Conservation (phyloP, 2,329 filamentous ascomycete species). For the Xylaria sp. region DNA sequence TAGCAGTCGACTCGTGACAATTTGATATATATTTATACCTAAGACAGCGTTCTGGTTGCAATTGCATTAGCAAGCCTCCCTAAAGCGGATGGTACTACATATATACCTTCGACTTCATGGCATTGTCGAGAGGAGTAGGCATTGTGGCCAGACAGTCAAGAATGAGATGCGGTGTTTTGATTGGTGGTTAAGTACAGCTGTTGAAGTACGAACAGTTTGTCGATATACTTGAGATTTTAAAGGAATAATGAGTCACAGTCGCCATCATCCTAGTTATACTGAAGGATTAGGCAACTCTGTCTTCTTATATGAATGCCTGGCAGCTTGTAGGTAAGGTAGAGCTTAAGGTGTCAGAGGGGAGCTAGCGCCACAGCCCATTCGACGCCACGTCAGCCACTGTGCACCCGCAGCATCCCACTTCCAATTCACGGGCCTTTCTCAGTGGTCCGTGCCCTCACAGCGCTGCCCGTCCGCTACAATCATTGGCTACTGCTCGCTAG, state of each 20-base stretch:
- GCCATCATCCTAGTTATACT: slow-evolving; percentile 7
- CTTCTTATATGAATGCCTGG: slow-evolving; percentile 30
- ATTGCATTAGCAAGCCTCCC: slow-evolving; percentile 29
- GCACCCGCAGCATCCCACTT: background rate
- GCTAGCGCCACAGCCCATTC: slow-evolving; percentile 40
- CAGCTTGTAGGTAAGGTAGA: background rate
- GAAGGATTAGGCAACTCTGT: slow-evolving; percentile 42
- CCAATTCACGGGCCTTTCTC: no score
- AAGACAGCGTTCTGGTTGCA: slow-evolving; percentile 72
- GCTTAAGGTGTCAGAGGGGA: background rate
- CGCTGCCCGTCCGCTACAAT: slow-evolving; percentile 22
- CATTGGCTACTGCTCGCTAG: slow-evolving; percentile 38
- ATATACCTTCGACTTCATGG: slow-evolving; percentile 74
- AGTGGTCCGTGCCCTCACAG: slow-evolving; percentile 35
- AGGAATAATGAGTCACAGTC: slow-evolving; percentile 31
- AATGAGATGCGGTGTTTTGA: background rate
- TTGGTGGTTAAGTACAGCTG: slow-evolving; percentile 3
- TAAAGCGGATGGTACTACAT: background rate
- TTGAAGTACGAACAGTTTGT: slow-evolving; percentile 4
- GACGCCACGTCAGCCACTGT: slow-evolving; percentile 39
- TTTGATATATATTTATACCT: slow-evolving; percentile 58
- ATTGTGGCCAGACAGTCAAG: slow-evolving; percentile 56
- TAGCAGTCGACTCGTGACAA: slow-evolving; percentile 36
- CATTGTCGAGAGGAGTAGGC: slow-evolving; percentile 76
- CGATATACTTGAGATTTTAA: background rate